Evolutionary conservation across 2,329 filamentous ascomycete species (phyloP).

Genomic region (Fusarium dlaminii): DNA sequence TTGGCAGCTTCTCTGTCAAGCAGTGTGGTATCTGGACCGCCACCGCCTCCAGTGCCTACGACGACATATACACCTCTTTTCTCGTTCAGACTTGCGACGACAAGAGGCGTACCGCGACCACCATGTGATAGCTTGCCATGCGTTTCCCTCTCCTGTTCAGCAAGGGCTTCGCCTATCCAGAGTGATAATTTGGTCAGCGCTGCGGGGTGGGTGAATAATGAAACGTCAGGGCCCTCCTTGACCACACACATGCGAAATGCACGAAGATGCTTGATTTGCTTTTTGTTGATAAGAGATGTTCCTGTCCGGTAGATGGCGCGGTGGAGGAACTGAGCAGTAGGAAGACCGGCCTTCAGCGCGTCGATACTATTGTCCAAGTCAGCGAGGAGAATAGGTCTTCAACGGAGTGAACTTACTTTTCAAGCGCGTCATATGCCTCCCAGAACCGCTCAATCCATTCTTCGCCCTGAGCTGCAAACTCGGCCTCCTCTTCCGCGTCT

Average conservation of each 20-base stretch:
- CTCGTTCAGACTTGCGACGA: slow-evolving; percentile 91
- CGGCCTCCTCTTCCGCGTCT: slow-evolving; percentile 58
- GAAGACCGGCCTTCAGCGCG: slow-evolving; percentile 77
- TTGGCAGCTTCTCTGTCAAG: slow-evolving; percentile 73
- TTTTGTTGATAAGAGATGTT: slow-evolving; percentile 89
- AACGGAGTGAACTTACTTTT: slow-evolving; percentile 63
- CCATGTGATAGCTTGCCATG: slow-evolving; percentile 75
- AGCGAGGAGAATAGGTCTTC: background rate
- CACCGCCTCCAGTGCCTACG: slow-evolving; percentile 90
- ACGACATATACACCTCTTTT: slow-evolving; percentile 88
- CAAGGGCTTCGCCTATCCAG: slow-evolving; percentile 93
- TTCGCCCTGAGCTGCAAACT: slow-evolving; percentile 63
- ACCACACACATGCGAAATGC: slow-evolving; percentile 96
- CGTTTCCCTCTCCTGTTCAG: slow-evolving; percentile 83
- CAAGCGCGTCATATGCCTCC: slow-evolving; percentile 77
- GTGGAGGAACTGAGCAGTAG: slow-evolving; percentile 88
- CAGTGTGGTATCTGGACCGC: slow-evolving; percentile 76
- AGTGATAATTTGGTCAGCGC: slow-evolving; percentile 92
- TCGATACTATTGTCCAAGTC: slow-evolving; percentile 66
- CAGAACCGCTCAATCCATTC: slow-evolving; percentile 76
- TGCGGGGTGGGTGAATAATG: slow-evolving; percentile 91
- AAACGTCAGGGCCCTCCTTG: slow-evolving; percentile 90
- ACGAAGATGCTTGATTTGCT: slow-evolving; percentile 89
- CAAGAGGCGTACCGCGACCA: slow-evolving; percentile 81
- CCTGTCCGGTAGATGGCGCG: slow-evolving; percentile 93